A percentile compares a stretch with the other conserved stretches of the same genome.
Evolutionary conservation across 306 rosid species (phyloP).

Genomic region (Sophora flavescens): DNA sequence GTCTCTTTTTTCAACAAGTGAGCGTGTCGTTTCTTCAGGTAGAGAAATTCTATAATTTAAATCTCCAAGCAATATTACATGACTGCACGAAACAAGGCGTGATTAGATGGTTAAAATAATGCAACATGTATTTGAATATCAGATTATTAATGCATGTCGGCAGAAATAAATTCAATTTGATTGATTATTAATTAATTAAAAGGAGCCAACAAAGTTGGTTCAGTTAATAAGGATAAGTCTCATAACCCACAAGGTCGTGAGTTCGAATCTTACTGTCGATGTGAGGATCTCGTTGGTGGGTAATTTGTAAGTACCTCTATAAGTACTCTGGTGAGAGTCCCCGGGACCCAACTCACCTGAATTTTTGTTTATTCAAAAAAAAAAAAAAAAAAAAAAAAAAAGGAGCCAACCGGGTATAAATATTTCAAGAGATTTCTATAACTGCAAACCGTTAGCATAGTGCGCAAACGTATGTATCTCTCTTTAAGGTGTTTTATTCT

Average conservation of each 20-base stretch:
- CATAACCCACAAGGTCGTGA: too few relatives aligned
- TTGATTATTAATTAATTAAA: background rate
- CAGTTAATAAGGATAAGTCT: too few relatives aligned
- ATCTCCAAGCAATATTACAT: slow-evolving; percentile 85
- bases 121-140: background rate
- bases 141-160: slow-evolving; percentile 39
- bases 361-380: too few relatives aligned
- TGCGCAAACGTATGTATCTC: background rate
- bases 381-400: too few relatives aligned
- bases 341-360: too few relatives aligned
- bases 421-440: background rate
- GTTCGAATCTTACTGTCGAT: too few relatives aligned
- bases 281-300: too few relatives aligned
- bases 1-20: slow-evolving; percentile 60
- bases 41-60: slow-evolving; percentile 82
- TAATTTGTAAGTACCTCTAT: too few relatives aligned
- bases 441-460: slow-evolving; percentile 30
- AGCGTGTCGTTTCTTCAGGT: slow-evolving; percentile 75
- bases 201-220: slow-evolving; percentile 44
- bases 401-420: slow-evolving; percentile 28
- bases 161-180: background rate
- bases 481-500: slow-evolving; percentile 40
- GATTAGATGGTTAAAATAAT: slow-evolving; percentile 34
- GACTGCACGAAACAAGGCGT: slow-evolving; percentile 56
- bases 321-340: too few relatives aligned